Evolutionary conservation across 2,329 filamentous ascomycete species (phyloP).

Genomic region (Mycogone perniciosa): DNA sequence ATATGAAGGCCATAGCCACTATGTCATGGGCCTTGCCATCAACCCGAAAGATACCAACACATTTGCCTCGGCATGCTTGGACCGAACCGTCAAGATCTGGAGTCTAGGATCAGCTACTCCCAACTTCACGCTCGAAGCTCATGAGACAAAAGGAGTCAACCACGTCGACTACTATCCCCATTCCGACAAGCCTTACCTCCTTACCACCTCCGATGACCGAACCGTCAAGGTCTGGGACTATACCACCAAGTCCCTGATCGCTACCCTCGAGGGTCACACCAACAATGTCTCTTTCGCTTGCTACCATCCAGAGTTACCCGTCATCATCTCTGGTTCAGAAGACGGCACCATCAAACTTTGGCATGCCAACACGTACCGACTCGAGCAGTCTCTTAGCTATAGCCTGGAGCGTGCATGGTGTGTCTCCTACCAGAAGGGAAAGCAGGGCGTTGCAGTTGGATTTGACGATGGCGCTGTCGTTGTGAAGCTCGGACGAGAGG

Average conservation of each 20-base stretch:
- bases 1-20: constrained; percentile 93
- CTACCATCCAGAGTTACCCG: constrained; percentile 92
- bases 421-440: constrained; percentile 89
- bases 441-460: constrained; percentile 89
- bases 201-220: constrained; percentile 93
- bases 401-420: constrained; percentile 96
- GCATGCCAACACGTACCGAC: constrained; percentile 95
- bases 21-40: constrained; percentile 93
- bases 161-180: constrained; percentile 86
- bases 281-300: constrained; percentile 98
- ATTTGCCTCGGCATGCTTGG: constrained; percentile 88
- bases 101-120: constrained; percentile 87
- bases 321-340: constrained; percentile 97
- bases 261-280: constrained; percentile 92
- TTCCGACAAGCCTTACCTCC: constrained; percentile 74
- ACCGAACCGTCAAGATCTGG: constrained; percentile 97
- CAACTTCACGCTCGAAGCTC: constrained; percentile 94
- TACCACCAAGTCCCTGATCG: constrained; percentile 94
- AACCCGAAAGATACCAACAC: constrained; percentile 96
- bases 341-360: constrained; percentile 97
- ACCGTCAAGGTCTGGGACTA: constrained; percentile 99
- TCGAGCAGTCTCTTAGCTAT: constrained; percentile 95
- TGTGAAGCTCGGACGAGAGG: constrained; percentile 94
- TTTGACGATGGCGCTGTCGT: constrained; percentile 98
- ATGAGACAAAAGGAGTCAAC: constrained; percentile 96